Percentiles rank a stretch among this genome's conserved stretches.
Evolutionary conservation across 2,329 filamentous ascomycete species (phyloP).

Genomic region (Pseudogymnoascus sp.): DNA sequence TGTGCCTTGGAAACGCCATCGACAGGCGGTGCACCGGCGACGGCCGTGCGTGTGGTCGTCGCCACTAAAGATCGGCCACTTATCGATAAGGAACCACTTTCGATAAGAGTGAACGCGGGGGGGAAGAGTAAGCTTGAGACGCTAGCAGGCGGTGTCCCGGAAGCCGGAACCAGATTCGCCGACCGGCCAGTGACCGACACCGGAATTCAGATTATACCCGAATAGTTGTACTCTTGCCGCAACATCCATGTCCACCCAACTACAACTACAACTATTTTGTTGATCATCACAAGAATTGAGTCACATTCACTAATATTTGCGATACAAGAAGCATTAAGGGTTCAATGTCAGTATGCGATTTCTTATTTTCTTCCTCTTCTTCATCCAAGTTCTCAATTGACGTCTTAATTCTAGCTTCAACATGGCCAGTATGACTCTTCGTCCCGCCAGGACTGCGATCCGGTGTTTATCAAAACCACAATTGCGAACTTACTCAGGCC

Average conservation of each 20-base stretch:
- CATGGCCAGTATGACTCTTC: conserved; percentile 19
- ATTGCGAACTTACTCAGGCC: conserved; percentile 19
- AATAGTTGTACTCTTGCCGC: not conserved
- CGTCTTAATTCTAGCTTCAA: conserved; percentile 14
- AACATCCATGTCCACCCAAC: not conserved
- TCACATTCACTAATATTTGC: conserved; percentile 7
- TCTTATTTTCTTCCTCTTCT: not conserved
- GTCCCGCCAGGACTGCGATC: conserved; percentile 21
- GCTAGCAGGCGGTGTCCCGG: not conserved
- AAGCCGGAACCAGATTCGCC: not conserved
- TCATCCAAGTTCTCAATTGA: conserved; percentile 8
- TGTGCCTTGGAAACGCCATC: conserved; percentile 6
- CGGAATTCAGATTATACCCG: conserved; percentile 4
- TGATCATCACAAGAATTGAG: not conserved
- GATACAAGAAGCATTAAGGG: not conserved
- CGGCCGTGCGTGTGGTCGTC: not conserved
- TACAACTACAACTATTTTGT: not conserved
- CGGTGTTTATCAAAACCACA: conserved; percentile 17
- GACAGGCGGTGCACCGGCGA: not conserved
- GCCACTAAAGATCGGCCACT: not conserved
- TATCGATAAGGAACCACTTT: conserved; percentile 3
- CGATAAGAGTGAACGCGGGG: conserved; percentile 5
- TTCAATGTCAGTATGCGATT: not conserved
- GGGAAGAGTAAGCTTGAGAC: not conserved
- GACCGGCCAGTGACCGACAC: conserved; percentile 1